Evolutionary conservation across 2,329 filamentous ascomycete species (phyloP).

Genomic region (Ophiosphaerella korrae): DNA sequence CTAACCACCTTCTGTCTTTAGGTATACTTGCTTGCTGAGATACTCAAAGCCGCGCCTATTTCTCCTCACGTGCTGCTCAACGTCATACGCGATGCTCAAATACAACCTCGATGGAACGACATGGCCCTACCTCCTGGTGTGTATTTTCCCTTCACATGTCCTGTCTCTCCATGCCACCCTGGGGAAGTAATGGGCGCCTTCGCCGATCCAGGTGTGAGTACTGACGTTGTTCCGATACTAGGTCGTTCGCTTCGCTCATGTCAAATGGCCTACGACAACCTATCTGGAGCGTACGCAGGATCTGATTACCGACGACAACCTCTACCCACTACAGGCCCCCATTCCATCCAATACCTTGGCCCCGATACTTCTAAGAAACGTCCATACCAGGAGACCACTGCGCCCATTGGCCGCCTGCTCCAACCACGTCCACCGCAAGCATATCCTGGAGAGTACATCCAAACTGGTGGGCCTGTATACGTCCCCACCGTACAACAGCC

Average conservation of each 20-base stretch:
- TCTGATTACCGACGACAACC: conserved; percentile 38
- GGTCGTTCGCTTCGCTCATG: conserved; percentile 46
- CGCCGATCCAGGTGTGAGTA: background rate
- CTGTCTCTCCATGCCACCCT: background rate
- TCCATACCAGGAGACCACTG: conserved; percentile 36
- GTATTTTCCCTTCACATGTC: conserved; percentile 18
- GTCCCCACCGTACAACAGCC: conserved; percentile 30
- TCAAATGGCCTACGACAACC: conserved; percentile 42
- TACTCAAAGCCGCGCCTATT: conserved; percentile 55
- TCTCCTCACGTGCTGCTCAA: conserved; percentile 51
- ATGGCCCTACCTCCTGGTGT: conserved; percentile 57
- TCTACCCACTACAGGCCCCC: conserved; percentile 20
- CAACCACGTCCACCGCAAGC: conserved; percentile 51
- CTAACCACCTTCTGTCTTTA: too few species aligned
- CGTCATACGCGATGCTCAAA: conserved; percentile 50
- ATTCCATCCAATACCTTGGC: conserved; percentile 38
- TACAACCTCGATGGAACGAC: conserved; percentile 56
- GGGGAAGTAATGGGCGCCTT: too few species aligned
- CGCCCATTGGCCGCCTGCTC: conserved; percentile 50
- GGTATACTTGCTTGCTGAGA: conserved; percentile 58
- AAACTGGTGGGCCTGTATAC: conserved; percentile 35
- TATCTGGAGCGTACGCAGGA: conserved; percentile 30
- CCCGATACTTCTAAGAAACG: conserved; percentile 45
- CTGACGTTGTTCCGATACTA: conserved; percentile 23
- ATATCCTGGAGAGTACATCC: conserved; percentile 39